A percentile compares a stretch with the other conserved stretches of the same genome.
These are phyloP conservation scores for Populus alba DNA, from an alignment of 345 rosid species.

Conservation along the genomic window DNA sequence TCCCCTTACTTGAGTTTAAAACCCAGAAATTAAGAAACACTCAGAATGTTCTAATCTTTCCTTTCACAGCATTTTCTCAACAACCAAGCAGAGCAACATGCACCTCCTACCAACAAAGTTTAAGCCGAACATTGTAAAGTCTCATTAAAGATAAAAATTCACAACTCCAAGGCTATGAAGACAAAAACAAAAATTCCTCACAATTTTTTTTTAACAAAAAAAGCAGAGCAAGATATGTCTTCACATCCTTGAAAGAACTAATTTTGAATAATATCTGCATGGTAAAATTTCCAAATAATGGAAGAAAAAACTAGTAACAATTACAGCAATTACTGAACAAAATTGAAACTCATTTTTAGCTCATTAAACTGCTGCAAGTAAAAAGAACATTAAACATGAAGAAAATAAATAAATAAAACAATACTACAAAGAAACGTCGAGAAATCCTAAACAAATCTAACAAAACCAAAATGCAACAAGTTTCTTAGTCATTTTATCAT, in stretches of 20 bases:
- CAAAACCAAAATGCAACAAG: background rate
- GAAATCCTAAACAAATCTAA: background rate
- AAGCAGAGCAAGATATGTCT: background rate
- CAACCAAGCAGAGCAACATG: constrained; percentile 13
- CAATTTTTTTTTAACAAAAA: background rate
- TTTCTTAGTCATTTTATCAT: background rate
- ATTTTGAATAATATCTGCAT: background rate
- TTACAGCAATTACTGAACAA: background rate
- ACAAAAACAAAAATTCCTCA: background rate
- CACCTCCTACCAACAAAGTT: background rate
- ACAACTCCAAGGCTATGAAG: background rate
- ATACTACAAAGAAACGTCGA: background rate
- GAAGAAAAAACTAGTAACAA: background rate
- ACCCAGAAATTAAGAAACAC: constrained; percentile 2
- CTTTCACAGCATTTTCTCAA: constrained; percentile 12
- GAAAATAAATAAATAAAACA: background rate
- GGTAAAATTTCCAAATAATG: background rate
- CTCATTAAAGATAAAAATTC: constrained; percentile 5
- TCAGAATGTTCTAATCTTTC: background rate
- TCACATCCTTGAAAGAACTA: background rate
- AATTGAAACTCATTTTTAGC: background rate
- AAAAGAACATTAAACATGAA: background rate
- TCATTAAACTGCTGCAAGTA: background rate
- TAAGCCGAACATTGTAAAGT: background rate
- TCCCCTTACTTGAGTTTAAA: background rate